phyloP scores from a whole-genome alignment of 768 basidiomycete species.

The Macrolepiota dolichaula region DNA sequence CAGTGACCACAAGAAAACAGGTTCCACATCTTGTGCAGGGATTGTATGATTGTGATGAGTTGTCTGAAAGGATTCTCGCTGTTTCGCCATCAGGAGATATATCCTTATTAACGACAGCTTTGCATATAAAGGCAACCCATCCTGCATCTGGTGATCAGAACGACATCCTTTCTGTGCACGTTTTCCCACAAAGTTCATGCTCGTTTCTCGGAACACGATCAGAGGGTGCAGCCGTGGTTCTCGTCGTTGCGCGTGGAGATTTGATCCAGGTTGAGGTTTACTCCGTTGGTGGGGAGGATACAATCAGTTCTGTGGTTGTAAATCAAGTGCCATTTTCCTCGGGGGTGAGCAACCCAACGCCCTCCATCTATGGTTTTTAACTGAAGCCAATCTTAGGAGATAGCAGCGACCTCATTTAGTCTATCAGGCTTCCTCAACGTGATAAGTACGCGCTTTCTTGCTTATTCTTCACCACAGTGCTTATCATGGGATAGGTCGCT shows the following conservation, averaged over 20 bases:
- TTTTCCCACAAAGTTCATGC: slow-evolving; percentile 17
- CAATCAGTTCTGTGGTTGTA: slow-evolving; percentile 26
- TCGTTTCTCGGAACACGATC: slow-evolving; percentile 7
- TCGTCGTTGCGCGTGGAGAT: not conserved
- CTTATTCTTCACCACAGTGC: not conserved
- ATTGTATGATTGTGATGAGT: slow-evolving; percentile 20
- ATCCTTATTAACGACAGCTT: slow-evolving; percentile 19
- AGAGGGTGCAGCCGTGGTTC: not conserved
- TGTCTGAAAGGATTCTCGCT: slow-evolving; percentile 22
- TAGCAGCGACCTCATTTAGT: slow-evolving; percentile 40
- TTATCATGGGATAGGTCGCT: slow-evolving; percentile 26
- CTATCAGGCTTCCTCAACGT: slow-evolving; percentile 45
- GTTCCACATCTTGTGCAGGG: slow-evolving; percentile 18
- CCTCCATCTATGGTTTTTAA: not conserved
- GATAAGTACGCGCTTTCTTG: slow-evolving; percentile 35
- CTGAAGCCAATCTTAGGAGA: slow-evolving; percentile 25
- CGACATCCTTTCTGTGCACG: slow-evolving; percentile 16
- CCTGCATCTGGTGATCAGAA: slow-evolving; percentile 12
- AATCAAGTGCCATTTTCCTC: slow-evolving; percentile 25
- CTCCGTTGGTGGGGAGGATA: slow-evolving; percentile 28
- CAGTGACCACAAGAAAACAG: slow-evolving; percentile 34
- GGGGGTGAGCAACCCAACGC: slow-evolving; percentile 22
- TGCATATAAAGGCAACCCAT: slow-evolving; percentile 20
- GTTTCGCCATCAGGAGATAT: slow-evolving; percentile 22
- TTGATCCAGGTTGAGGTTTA: slow-evolving; percentile 25